Evolutionary conservation across 345 rosid species (phyloP).

Genomic region (Physaria fendleri): DNA sequence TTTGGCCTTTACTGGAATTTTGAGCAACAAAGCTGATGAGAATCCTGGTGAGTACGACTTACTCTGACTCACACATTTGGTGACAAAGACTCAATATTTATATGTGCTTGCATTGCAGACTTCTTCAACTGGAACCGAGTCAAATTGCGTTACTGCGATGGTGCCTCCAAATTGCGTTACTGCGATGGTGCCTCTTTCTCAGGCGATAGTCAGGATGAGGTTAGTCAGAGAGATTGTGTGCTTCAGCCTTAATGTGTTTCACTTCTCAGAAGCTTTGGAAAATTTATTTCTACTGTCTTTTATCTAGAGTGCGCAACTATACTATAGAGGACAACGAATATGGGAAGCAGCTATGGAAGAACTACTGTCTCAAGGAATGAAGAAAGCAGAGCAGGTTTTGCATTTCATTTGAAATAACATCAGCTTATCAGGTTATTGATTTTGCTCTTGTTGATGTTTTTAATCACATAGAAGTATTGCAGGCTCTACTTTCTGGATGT

Average conservation of each 20-base stretch:
- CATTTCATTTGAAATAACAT: neutral
- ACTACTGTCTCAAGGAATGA: conserved; percentile 65
- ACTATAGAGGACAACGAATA: conserved; percentile 80
- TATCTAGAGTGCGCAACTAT: conserved; percentile 41
- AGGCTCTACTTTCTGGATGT: conserved; percentile 98
- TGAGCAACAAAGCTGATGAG: conserved; percentile 66
- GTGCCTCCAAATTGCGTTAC: too few relatives aligned
- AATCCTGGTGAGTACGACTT: conserved; percentile 54
- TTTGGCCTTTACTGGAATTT: conserved; percentile 63
- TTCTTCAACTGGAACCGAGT: conserved; percentile 93
- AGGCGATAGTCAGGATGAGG: conserved; percentile 69
- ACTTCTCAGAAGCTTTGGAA: neutral
- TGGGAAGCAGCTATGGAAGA: conserved; percentile 74
- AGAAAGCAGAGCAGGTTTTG: conserved; percentile 61
- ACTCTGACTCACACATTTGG: too few relatives aligned
- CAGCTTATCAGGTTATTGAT: neutral
- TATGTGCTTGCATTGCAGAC: conserved; percentile 48
- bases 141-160: too few relatives aligned
- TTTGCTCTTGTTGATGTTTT: neutral
- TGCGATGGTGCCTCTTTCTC: conserved; percentile 93
- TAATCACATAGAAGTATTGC: neutral
- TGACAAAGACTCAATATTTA: neutral
- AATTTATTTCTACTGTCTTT: neutral
- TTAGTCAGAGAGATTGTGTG: conserved; percentile 9
- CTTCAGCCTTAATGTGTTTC: neutral